These are phyloP conservation scores for Hemileia vastatrix DNA, from an alignment of 1,284 basidiomycete species.

Conservation along the genomic window DNA sequence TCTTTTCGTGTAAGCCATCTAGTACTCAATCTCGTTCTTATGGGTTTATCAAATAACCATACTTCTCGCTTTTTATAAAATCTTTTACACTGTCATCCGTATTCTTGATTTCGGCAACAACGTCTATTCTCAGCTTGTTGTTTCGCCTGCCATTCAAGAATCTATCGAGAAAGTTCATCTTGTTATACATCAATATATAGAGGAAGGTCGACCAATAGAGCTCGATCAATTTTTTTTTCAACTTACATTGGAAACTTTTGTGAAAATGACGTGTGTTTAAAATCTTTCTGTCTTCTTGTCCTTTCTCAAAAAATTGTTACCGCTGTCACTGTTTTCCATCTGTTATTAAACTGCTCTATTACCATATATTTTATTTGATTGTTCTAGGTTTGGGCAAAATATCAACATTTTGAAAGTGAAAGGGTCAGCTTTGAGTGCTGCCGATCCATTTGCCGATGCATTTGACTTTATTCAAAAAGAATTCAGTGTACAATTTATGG, in stretches of 20 bases:
- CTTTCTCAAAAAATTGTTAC: background rate
- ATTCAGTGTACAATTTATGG: background rate
- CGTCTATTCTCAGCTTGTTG: background rate
- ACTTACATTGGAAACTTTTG: slow-evolving; percentile 13
- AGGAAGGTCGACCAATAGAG: background rate
- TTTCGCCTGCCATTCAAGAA: slow-evolving; percentile 8
- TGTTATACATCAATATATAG: background rate
- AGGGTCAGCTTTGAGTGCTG: background rate
- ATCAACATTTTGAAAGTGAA: background rate
- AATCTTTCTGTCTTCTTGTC: background rate
- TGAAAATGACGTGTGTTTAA: slow-evolving; percentile 15
- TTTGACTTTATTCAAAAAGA: slow-evolving; percentile 13
- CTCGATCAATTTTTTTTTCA: slow-evolving; percentile 11
- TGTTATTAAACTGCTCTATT: no score
- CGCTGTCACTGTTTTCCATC: background rate
- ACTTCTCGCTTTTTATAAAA: background rate
- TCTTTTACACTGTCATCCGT: no score
- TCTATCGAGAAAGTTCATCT: background rate
- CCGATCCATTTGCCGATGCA: background rate
- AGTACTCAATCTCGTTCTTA: background rate
- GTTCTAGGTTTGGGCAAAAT: background rate
- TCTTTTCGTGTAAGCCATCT: background rate
- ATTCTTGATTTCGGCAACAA: no score
- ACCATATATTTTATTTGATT: no score
- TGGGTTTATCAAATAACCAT: background rate